Percentiles rank a stretch among this genome's conserved stretches.
phyloP scores from a whole-genome alignment of 2,329 filamentous ascomycete species.

The Phialophora tarda region DNA sequence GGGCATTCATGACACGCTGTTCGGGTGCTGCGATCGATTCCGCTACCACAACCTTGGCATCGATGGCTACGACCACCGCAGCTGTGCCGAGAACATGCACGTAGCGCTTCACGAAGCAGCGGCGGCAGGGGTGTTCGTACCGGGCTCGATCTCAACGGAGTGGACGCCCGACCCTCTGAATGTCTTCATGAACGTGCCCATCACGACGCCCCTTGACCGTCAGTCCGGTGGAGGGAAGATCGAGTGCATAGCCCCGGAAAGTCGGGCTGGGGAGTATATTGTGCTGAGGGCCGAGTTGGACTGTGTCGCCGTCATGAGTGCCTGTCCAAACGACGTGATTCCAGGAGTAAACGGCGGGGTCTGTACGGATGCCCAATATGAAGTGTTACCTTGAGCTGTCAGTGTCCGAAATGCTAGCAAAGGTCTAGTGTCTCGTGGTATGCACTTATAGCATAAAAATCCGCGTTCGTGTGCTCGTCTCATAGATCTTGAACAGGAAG shows the following conservation, averaged over 20 bases:
- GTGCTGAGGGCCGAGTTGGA: conserved; percentile 46
- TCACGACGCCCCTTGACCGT: conserved; percentile 30
- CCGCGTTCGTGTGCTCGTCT: background rate
- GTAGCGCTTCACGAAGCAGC: conserved; percentile 42
- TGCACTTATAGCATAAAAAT: background rate
- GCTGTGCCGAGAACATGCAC: conserved; percentile 51
- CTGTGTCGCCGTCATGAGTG: conserved; percentile 49
- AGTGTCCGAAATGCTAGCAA: background rate
- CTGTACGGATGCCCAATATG: conserved; percentile 43
- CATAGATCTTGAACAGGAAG: conserved; percentile 7
- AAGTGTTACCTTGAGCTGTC: conserved; percentile 21
- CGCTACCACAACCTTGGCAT: conserved; percentile 48
- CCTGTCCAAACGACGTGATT: conserved; percentile 51
- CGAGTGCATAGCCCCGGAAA: conserved; percentile 41
- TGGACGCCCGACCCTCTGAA: conserved; percentile 49
- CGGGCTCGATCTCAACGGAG: conserved; percentile 41
- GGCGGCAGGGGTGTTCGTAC: conserved; percentile 33
- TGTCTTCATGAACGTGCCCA: conserved; percentile 52
- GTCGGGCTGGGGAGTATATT: conserved; percentile 46
- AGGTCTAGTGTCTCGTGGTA: background rate
- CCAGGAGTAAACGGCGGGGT: conserved; percentile 46
- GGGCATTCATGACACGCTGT: conserved; percentile 50
- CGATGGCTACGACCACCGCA: conserved; percentile 45
- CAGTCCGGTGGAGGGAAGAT: conserved; percentile 43
- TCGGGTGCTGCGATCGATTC: conserved; percentile 50